Evolutionary conservation across 2,329 filamentous ascomycete species (phyloP), one percentile per base, ranked within the genome.

Genomic region (Cladosporium sp.): DNA sequence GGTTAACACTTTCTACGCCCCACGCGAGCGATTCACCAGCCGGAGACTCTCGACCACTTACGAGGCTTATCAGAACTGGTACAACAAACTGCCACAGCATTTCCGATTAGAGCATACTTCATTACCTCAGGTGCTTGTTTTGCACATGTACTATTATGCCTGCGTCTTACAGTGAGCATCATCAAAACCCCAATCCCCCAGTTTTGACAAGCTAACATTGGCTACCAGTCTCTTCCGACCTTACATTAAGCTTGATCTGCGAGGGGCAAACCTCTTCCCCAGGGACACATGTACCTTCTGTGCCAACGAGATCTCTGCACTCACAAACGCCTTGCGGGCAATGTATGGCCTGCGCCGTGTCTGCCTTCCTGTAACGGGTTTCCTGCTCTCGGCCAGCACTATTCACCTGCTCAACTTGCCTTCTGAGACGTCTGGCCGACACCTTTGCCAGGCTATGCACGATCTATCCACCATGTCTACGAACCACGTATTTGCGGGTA

Each of bases 181-280:
- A 11, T 11, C 20, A 39, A 24, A n/a, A 19, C 7, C n/a, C 3
- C 27, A n/a, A 4, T 7, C 18, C 15, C 36, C 11, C 41, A n/a
- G 19, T 30, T 30, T 32, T 42, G 5, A 53, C 18, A 22, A n/a
- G n/a, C 50, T 42, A 45, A 57, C 59, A 47, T 64, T 84, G 87
- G 83, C 15, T 67, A 86, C 0, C 77, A 88, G 65, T n/a, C 76
- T 90, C 1, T 89, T 89, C 63, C 77, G 86, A 6, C 86, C 86
- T 0, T 74, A 89, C 32, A 83, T 88, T 61, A 87, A 87, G 58
- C 76, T 85, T 18, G 70, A 75, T 44, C 58, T 75, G 12, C 61
- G 68, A 42, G 79, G 81, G 7, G 86, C 83, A 7, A 77, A 79
- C 45, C 72, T 88, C 2, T 73, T 75, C 3, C 85, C 85, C 7